Conservation (phyloP, 495 filamentous ascomycete genomes). For the Podospora fimiseda region DNA sequence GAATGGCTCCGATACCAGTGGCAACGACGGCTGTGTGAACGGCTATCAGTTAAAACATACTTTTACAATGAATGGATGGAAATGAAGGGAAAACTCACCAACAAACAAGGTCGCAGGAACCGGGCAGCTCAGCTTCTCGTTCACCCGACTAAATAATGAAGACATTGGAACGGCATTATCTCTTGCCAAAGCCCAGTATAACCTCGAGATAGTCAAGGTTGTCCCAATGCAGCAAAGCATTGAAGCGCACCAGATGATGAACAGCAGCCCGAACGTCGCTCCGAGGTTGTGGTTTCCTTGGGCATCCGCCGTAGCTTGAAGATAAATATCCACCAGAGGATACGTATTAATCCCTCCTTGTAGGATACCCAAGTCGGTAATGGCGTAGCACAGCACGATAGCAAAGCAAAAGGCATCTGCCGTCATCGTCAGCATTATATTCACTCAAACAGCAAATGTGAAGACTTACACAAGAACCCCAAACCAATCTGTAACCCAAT, state of each 20-base stretch:
- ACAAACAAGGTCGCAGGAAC: constrained; percentile 62
- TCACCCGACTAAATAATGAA: constrained; percentile 41
- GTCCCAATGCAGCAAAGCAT: constrained; percentile 59
- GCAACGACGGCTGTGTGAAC: constrained; percentile 36
- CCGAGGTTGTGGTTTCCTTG: constrained; percentile 33
- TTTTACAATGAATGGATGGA: background rate
- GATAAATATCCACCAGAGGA: constrained; percentile 73
- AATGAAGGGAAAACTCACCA: constrained; percentile 19
- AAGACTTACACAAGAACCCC: constrained; percentile 47
- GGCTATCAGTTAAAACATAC: background rate
- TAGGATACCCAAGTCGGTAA: constrained; percentile 58
- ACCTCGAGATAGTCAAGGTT: constrained; percentile 71
- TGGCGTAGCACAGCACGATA: constrained; percentile 66
- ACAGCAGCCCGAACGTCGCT: constrained; percentile 58
- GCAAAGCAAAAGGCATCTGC: constrained; percentile 65
- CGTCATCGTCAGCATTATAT: too few species aligned
- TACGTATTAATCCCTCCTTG: constrained; percentile 53
- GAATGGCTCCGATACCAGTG: constrained; percentile 67
- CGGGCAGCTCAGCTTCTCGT: constrained; percentile 53
- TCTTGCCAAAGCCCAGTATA: constrained; percentile 76
- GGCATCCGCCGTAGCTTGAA: constrained; percentile 59
- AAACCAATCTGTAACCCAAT: constrained; percentile 53
- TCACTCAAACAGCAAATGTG: background rate
- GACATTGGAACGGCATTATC: constrained; percentile 59
- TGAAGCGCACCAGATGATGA: constrained; percentile 62